Base-by-base conservation (phyloP, 257 asterid species). In the Plantago ovata region DNA sequence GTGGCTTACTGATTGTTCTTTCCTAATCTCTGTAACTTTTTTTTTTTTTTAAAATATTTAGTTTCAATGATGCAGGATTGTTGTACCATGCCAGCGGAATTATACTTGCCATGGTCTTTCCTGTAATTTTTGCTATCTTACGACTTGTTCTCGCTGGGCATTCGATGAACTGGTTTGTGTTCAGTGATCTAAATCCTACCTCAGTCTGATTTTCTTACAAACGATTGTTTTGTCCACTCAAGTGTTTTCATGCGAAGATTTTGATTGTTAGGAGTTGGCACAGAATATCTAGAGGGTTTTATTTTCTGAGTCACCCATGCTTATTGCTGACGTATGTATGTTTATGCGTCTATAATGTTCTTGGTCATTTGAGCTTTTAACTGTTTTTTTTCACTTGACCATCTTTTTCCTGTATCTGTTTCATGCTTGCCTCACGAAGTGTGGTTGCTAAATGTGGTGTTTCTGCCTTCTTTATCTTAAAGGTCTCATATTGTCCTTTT, bases 101-200 rank as follows among this genome's bases (percentile, higher is more conserved):
- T 68, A 58, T 86, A 59, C 81, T 82, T 22, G 95, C 82, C 58
- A 75, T 88, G 76, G 64, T 82, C 63, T 71, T 82, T 65, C 96
- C 98, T 13, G 77, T 81, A 56, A 41, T 65, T 43, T 79, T 89
- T 71, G 80, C 97, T 59, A 70, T 86, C 70, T 36, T 86, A 75
- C 70, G 95, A 43, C 65, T 93, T 81, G 69, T 84, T 19, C 86
- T 93, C 64, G 53, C 86, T 19, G 69, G 79, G 53, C 86, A 81
- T 59, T 76, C 97, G 38, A 93, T 93, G 98, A 79, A 82, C 79
- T 93, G 98, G 98, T 93, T 71, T 52, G 69, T 21, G 54, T 62
- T 71, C 49, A 66, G 15, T 55, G 18, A 28, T 47, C 60, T 56
- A 48, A 48, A 33, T 65, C 18, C 71, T 40, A 48, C 58, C 70